Base-by-base conservation (phyloP, 257 asterid genomes). In the Capsicum rhomboideum region DNA sequence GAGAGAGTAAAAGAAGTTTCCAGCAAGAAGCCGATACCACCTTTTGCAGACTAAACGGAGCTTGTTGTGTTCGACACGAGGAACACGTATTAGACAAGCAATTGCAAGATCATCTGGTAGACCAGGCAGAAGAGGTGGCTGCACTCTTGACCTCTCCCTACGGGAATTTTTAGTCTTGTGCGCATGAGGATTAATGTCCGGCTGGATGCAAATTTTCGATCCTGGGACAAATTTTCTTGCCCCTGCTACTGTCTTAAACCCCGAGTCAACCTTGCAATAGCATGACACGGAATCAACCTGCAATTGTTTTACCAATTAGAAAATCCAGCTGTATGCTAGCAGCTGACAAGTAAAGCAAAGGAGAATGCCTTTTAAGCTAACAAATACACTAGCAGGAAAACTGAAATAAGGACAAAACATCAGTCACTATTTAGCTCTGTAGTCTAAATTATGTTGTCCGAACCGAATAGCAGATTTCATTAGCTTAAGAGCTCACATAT, bases 51-150 rank as follows among this genome's bases (percentile, higher is more conserved):
- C 92, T 42, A 90, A 85, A 68, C 92, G 92, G 67, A 90, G 90
- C 86, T 90, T 86, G 81, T 86, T 90, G 56, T 90, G 92, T 79
- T 90, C 92, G 85, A 78, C 85, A 29, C 92, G 92, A 56, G 92
- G 91, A 72, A 90, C 92, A n/a, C 92, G 92, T 81, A 90, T 90
- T 63, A 90, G 79, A 83, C 92, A 90, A 82, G 92, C 91, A 83
- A 90, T 90, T 50, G 92, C 91, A 75, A 90, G 90, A 83, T 90
- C 92, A 88, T 90, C 92, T 9, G 92, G 92, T 68, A 90, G 90
- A 50, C 92, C 91, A 63, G 92, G 92, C 56, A 90, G 85, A 49
- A 90, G 91, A 50, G 89, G 92, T 18, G 92, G 88, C 53, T 88
- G 92, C n/a, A 87, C 86, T 67, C 91, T 83, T 29, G 88, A 86